Evolutionary conservation across 371 early-diverging fungal genomes (phyloP).

Genomic region (Actinomortierella wolfii): DNA sequence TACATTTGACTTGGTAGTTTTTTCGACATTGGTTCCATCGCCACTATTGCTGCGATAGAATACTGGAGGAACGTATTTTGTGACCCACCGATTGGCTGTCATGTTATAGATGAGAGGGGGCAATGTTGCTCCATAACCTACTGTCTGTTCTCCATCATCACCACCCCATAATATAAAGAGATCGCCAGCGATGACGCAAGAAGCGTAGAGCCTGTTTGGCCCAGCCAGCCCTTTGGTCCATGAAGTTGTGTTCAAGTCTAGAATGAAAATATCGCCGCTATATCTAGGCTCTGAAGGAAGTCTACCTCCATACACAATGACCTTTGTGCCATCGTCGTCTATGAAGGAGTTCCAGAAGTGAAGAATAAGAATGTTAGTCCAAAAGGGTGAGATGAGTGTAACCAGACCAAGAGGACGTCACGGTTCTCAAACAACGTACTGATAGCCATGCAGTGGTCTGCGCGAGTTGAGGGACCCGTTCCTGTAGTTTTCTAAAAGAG

Average conservation of each 20-base stretch:
- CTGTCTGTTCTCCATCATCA: not conserved
- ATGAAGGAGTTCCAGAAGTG: not conserved
- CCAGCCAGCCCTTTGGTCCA: constrained; percentile 24
- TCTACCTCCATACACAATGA: constrained; percentile 29
- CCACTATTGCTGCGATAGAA: constrained; percentile 2
- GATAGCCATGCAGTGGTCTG: constrained; percentile 34
- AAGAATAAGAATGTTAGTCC: not conserved
- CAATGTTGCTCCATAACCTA: not conserved
- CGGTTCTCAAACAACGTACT: constrained; percentile 11
- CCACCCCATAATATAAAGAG: constrained; percentile 35
- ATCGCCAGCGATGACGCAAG: constrained; percentile 33
- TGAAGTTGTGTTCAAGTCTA: constrained; percentile 10
- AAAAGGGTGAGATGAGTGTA: not conserved
- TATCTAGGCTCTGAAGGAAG: not conserved
- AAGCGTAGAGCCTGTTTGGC: constrained; percentile 14
- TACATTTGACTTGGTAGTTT: not conserved
- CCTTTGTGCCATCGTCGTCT: constrained; percentile 35
- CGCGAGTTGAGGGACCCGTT: constrained; percentile 19
- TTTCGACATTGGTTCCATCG: not conserved
- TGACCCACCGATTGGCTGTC: constrained; percentile 15
- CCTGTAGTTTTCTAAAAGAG: constrained; percentile 12
- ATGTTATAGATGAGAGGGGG: constrained; percentile 19
- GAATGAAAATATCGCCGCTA: constrained; percentile 20
- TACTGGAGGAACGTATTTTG: constrained; percentile 16
- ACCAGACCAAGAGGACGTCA: not conserved